Evolutionary conservation across 1,284 basidiomycete species (phyloP), one percentile per base, ranked within the genome.

Genomic region (Vanrija pseudolonga): DNA sequence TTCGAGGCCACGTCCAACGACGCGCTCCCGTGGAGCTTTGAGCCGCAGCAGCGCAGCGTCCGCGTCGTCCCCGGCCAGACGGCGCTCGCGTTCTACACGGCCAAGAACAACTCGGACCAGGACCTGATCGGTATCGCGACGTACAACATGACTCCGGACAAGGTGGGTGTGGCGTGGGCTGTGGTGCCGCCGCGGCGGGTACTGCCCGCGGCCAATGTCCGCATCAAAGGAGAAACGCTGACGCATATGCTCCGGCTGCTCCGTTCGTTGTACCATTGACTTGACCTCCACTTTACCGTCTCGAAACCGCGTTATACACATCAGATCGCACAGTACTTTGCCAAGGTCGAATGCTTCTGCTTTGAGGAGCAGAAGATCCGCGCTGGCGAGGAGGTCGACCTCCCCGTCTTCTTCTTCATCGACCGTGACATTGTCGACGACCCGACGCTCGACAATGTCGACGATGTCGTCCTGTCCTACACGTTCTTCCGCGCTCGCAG

Each of bases 301-400:
- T 39, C 32, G 32, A 32, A 9, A 12, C 32, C 32, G 32, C 14
- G 14, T 32, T 32, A 7, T 17, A 20, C 2, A 5, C n/a, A 40
- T 45, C 69, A 97, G 91, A 85, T 98, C 64, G 96, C 96, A 6
- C 93, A 95, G 0, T 98, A 98, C 76, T 99, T 99, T 72, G 91
- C 94, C 54, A 99, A 99, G 79, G 93, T 98, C 8, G 96, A 99
- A 76, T 99, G 96, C 67, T 99, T 99, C 80, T 99, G 96, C 77
- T 98, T 98, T 66, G 96, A 99, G 75, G 96, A 98, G 74, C 96
- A 99, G 76, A 90, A 88, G 67, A 83, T 99, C 18, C 80, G 97
- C 20, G 94, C 95, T 0, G 88, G 89, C 20, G 96, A 98, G 77
- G 94, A 98, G 76, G 90, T 99, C 18, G 96, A 99, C 76, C 89